Evolutionary conservation across 176 grass and related monocot genomes (phyloP).

Genomic region (Musa acuminata): DNA sequence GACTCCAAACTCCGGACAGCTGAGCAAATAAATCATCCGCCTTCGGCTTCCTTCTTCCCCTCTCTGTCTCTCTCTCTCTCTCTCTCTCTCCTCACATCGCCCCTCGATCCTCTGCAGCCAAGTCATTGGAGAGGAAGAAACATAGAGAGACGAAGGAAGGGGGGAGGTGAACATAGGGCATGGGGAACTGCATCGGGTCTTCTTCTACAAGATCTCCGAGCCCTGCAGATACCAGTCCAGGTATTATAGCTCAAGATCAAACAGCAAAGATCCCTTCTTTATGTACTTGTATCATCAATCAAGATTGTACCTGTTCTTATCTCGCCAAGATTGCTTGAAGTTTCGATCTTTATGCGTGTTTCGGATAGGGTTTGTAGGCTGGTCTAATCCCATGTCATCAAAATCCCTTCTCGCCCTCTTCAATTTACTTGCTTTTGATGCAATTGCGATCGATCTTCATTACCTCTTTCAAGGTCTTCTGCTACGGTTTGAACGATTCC

Average conservation of each 20-base stretch:
- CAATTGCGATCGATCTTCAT: background rate
- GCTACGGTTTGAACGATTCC: too few relatives aligned
- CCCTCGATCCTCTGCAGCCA: background rate
- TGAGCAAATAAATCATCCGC: background rate
- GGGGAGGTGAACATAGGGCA: background rate
- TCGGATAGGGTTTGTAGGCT: background rate
- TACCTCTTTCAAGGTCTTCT: too few relatives aligned
- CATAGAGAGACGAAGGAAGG: background rate
- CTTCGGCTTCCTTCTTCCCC: background rate
- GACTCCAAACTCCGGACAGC: background rate
- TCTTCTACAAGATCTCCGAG: background rate
- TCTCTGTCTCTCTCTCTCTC: too few relatives aligned
- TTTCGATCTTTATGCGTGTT: background rate
- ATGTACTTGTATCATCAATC: too few relatives aligned
- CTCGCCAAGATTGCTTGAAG: background rate
- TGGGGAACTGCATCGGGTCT: slow-evolving; percentile 1
- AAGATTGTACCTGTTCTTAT: background rate
- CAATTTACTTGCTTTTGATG: background rate
- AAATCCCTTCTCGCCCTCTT: background rate
- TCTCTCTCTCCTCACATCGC: background rate
- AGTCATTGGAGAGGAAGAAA: background rate
- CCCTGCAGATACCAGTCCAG: background rate
- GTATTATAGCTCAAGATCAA: background rate
- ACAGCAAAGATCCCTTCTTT: background rate
- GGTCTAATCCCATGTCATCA: background rate